A percentile compares a stretch with the other conserved stretches of the same genome.
phyloP scores from a whole-genome alignment of 140 eudicot genomes.

The Bidens hawaiensis region DNA sequence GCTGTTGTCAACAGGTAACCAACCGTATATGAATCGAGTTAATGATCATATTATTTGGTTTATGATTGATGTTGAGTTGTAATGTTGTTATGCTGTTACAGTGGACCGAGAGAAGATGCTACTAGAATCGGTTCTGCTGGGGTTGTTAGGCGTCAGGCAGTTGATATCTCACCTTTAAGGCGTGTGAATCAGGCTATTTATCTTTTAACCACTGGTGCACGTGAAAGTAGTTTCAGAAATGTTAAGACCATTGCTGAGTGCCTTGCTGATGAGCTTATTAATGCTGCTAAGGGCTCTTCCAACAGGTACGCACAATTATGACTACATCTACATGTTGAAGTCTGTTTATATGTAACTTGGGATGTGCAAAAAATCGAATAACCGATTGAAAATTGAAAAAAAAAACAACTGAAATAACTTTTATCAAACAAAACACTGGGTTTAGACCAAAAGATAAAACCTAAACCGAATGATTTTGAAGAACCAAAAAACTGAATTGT shows the following conservation, averaged over 20 bases:
- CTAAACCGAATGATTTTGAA: too few relatives aligned
- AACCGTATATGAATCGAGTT: not conserved
- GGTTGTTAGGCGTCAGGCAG: too few relatives aligned
- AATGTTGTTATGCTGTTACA: not conserved
- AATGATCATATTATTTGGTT: not conserved
- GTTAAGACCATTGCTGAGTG: conserved; percentile 66
- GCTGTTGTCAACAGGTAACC: not conserved
- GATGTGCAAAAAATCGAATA: too few relatives aligned
- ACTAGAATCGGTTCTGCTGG: too few relatives aligned
- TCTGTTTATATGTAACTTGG: too few relatives aligned
- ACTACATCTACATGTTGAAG: not conserved
- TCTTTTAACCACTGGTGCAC: conserved; percentile 65
- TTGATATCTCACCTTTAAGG: too few relatives aligned
- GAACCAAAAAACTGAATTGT: too few relatives aligned
- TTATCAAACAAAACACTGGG: too few relatives aligned
- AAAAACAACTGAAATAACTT: too few relatives aligned
- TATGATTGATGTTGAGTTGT: not conserved
- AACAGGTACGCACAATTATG: conserved; percentile 38
- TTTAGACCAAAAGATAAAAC: too few relatives aligned
- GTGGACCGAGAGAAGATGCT: too few relatives aligned
- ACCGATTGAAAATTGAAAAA: too few relatives aligned
- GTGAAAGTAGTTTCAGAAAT: conserved; percentile 68
- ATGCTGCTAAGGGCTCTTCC: conserved; percentile 74
- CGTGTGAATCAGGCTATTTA: conserved; percentile 42
- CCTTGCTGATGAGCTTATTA: conserved; percentile 69